Evolutionary conservation across 805 yeast species (phyloP), one percentile per base, ranked within the genome.

Genomic region (Kazachstania kunashirensis): DNA sequence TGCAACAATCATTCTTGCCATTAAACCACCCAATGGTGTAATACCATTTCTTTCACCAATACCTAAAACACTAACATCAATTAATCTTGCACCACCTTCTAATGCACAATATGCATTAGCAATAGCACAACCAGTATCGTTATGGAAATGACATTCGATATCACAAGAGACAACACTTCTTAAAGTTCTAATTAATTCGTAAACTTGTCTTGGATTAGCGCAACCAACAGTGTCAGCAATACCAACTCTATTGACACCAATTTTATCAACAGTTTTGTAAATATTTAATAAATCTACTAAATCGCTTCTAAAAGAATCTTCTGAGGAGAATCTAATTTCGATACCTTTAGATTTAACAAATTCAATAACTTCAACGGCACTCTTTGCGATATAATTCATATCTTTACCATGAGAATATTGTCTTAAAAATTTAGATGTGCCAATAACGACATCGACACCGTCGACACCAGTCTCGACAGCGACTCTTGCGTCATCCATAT

Each of bases 1-100:
- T 43, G 97, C 96, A 43, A 95, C 95, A 58, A 92, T 85, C 98
- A 89, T 89, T 67, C 98, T 78, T 31, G 97, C 96, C 97, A 89
- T 89, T 57, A 89, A 74, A 36, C 96, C 98, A 54, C 98, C 97
- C 47, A 89, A 73, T 41, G 97, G 94, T 28, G 96, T 86, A 62
- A 89, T 89, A 61, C 98, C 98, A 65, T 89, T 89, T 68, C 98
- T 80, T 75, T 89, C 98, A 65, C 98, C 98, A 49, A 89, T 92
- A 53, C 98, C 98, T 52, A 89, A 75, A 13, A 89, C 97, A 11
- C 95, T 82, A 31, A 85, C 95, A 65, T 89, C 98, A 48, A 89
- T 84, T 53, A 88, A 75, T 57, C 77, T 78, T 49, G 98, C 98
- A 55, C 98, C 98, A 38, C 86, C 98, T 67, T 89, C 98, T 53